A percentile compares a stretch with the other conserved stretches of the same genome.
Conservation (phyloP, 2,329 filamentous ascomycete genomes). For the Colletotrichum cordylinicola region DNA sequence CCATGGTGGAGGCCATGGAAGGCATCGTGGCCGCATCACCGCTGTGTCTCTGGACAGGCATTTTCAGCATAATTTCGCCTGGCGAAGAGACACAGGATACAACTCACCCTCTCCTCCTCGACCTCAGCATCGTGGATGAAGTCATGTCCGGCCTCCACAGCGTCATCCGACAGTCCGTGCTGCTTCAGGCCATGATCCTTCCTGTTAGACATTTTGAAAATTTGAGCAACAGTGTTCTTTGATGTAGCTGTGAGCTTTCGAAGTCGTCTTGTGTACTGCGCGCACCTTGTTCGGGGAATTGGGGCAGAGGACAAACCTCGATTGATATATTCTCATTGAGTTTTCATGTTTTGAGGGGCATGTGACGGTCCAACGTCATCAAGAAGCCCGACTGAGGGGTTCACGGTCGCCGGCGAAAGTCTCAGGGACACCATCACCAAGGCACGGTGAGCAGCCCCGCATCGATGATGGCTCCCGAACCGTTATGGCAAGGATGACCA, state of each 20-base stretch:
- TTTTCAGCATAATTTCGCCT: not conserved
- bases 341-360: not conserved
- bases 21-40: slow-evolving; percentile 3
- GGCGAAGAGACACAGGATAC: not conserved
- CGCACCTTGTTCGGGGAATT: too few species aligned
- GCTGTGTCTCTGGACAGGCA: not conserved
- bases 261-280: not conserved
- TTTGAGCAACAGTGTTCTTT: not conserved
- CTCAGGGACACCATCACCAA: not conserved
- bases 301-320: not conserved
- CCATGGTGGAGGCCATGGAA: not conserved
- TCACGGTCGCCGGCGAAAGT: not conserved
- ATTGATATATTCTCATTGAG: not conserved
- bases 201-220: not conserved
- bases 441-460: slow-evolving; percentile 6
- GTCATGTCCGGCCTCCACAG: slow-evolving; percentile 34
- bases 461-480: not conserved
- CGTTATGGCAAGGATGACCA: not conserved
- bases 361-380: not conserved
- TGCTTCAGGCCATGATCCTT: slow-evolving; percentile 10
- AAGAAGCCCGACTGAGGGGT: not conserved
- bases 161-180: slow-evolving; percentile 21
- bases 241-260: not conserved
- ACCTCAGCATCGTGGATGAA: slow-evolving; percentile 39
- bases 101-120: slow-evolving; percentile 34